phyloP scores from a whole-genome alignment of 2,329 filamentous ascomycete genomes.

The Penicillium sp. region DNA sequence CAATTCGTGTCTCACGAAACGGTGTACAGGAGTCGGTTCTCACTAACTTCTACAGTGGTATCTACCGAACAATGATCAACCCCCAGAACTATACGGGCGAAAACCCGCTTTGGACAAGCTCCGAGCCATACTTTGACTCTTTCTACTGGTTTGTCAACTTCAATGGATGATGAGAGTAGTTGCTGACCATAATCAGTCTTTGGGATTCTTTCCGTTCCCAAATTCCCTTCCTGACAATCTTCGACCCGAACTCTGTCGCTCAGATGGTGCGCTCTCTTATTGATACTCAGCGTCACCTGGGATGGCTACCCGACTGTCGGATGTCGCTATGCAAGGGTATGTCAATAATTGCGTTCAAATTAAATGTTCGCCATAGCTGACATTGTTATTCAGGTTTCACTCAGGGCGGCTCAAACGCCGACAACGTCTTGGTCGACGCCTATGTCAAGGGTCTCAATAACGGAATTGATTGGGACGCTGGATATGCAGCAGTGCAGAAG shows the following conservation, averaged over 20 bases:
- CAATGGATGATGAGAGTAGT: background rate
- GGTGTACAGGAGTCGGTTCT: conserved; percentile 40
- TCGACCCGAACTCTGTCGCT: conserved; percentile 67
- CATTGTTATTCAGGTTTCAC: conserved; percentile 60
- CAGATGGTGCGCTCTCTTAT: conserved; percentile 73
- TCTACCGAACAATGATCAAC: conserved; percentile 72
- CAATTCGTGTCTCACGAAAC: conserved; percentile 44
- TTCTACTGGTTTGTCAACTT: conserved; percentile 66
- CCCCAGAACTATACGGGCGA: conserved; percentile 76
- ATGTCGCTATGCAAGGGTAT: conserved; percentile 70
- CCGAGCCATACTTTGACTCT: conserved; percentile 74
- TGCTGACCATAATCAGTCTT: conserved; percentile 48
- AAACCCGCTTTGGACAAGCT: conserved; percentile 69
- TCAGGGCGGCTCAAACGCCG: conserved; percentile 75
- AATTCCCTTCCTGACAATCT: conserved; percentile 70
- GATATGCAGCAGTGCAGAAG: conserved; percentile 71
- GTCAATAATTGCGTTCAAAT: background rate
- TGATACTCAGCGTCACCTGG: conserved; percentile 72
- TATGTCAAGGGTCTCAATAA: conserved; percentile 69
- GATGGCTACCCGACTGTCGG: conserved; percentile 74
- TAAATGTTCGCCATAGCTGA: background rate
- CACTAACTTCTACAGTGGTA: conserved; percentile 70
- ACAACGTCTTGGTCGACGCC: conserved; percentile 70
- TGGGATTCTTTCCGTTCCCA: conserved; percentile 75
- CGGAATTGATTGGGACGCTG: conserved; percentile 70